Conservation (phyloP, 768 basidiomycete genomes). For the Panellus pusillus region DNA sequence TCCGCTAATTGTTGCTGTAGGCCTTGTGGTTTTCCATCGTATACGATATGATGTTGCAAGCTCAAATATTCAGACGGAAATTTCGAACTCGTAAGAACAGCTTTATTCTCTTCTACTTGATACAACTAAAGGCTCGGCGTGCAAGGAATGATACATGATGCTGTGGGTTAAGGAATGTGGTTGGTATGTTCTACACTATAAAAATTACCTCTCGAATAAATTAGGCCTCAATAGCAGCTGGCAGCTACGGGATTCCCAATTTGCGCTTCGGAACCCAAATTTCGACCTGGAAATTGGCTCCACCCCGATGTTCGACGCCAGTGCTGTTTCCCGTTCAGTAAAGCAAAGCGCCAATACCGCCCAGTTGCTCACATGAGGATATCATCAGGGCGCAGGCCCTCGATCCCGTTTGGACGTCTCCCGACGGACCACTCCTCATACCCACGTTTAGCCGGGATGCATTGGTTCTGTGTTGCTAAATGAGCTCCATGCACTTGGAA, state of each 20-base stretch:
- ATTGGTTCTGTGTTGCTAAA: constrained; percentile 23
- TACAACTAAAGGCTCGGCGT: too few species aligned
- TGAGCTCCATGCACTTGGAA: background rate
- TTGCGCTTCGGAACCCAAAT: constrained; percentile 14
- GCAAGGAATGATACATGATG: too few species aligned
- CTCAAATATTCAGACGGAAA: too few species aligned
- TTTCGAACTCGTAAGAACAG: too few species aligned
- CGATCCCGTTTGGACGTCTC: constrained; percentile 14
- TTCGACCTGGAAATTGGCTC: constrained; percentile 20
- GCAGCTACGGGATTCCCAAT: constrained; percentile 1
- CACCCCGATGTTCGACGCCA: constrained; percentile 16
- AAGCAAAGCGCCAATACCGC: constrained; percentile 29
- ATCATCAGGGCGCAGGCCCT: constrained; percentile 31
- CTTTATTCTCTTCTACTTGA: too few species aligned
- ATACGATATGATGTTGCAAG: too few species aligned
- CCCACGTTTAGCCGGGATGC: constrained; percentile 33
- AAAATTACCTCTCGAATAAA: too few species aligned
- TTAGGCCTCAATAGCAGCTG: background rate
- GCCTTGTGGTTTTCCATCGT: too few species aligned
- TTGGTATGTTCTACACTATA: too few species aligned
- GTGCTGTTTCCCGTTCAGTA: constrained; percentile 10
- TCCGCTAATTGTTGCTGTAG: too few species aligned
- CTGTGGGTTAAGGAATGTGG: too few species aligned
- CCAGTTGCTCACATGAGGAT: constrained; percentile 33
- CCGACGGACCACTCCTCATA: constrained; percentile 39